Conservation (phyloP, 176 grass and related monocot species). For the Rhynchospora pubera region DNA sequence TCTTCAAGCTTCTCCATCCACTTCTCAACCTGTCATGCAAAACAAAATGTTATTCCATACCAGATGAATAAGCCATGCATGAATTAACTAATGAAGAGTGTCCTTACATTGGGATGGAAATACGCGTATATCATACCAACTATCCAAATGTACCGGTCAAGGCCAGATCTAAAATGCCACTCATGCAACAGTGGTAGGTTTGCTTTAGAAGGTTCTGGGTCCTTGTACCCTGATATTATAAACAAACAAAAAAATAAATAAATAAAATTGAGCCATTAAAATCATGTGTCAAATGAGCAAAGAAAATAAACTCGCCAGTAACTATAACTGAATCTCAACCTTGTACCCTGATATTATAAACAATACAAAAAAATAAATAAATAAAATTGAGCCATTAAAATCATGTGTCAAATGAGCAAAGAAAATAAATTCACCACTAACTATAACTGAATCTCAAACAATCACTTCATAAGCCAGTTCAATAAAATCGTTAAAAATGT, state of each 20-base stretch:
- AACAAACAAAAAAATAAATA: too few relatives aligned
- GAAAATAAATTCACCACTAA: background rate
- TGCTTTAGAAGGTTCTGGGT: conserved; percentile 54
- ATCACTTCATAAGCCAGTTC: conserved; percentile 4
- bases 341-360: conserved; percentile 11
- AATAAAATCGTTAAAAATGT: background rate
- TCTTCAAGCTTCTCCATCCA: conserved; percentile 58
- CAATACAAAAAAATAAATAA: background rate
- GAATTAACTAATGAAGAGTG: background rate
- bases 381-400: background rate
- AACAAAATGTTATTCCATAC: background rate
- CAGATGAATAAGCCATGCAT: background rate
- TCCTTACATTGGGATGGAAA: conserved; percentile 73
- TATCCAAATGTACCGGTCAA: conserved; percentile 91
- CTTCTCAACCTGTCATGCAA: conserved; percentile 29
- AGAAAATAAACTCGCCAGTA: too few relatives aligned
- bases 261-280: too few relatives aligned
- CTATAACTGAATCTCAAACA: background rate
- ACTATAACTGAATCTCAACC: too few relatives aligned
- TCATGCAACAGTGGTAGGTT: conserved; percentile 59
- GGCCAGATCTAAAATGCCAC: conserved; percentile 86
- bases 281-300: too few relatives aligned
- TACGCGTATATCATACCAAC: conserved; percentile 90
- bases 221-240: conserved; percentile 73
- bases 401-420: background rate